Percentiles rank a stretch among this genome's conserved stretches.
Conservation (phyloP, 228 moss, liverwort and hornwort genomes). For the Sphagnum magellanicum region DNA sequence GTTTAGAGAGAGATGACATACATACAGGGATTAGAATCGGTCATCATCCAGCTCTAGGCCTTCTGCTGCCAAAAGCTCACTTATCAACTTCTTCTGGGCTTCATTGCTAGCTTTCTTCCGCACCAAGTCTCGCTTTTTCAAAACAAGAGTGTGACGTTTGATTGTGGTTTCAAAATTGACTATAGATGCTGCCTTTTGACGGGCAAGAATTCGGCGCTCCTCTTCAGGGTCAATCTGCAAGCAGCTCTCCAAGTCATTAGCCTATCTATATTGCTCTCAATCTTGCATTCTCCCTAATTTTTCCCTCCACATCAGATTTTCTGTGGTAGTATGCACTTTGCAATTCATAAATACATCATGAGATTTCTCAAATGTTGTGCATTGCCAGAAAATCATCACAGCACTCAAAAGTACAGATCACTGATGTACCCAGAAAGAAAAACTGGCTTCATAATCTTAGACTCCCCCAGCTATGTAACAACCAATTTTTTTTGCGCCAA, state of each 20-base stretch:
- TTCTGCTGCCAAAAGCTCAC: slow-evolving; percentile 88
- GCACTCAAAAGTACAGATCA: too few species aligned
- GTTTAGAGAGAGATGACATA: not conserved
- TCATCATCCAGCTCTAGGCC: slow-evolving; percentile 96
- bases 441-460: too few species aligned
- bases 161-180: slow-evolving; percentile 82
- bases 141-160: slow-evolving; percentile 72
- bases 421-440: too few species aligned
- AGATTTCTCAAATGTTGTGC: too few species aligned
- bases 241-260: not conserved
- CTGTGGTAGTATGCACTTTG: too few species aligned
- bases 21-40: slow-evolving; percentile 9
- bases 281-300: too few species aligned
- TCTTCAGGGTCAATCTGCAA: slow-evolving; percentile 94
- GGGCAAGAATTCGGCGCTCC: slow-evolving; percentile 83
- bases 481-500: too few species aligned
- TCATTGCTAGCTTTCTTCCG: slow-evolving; percentile 73
- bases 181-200: slow-evolving; percentile 66
- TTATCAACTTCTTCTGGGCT: slow-evolving; percentile 80
- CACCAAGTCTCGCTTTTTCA: slow-evolving; percentile 84
- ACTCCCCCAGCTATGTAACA: too few species aligned
- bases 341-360: too few species aligned
- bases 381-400: too few species aligned
- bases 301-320: too few species aligned
- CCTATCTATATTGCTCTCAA: not conserved